Evolutionary conservation across 805 yeast genomes (phyloP), one percentile per base, ranked within the genome.

Genomic region (Metschnikowia orientalis): DNA sequence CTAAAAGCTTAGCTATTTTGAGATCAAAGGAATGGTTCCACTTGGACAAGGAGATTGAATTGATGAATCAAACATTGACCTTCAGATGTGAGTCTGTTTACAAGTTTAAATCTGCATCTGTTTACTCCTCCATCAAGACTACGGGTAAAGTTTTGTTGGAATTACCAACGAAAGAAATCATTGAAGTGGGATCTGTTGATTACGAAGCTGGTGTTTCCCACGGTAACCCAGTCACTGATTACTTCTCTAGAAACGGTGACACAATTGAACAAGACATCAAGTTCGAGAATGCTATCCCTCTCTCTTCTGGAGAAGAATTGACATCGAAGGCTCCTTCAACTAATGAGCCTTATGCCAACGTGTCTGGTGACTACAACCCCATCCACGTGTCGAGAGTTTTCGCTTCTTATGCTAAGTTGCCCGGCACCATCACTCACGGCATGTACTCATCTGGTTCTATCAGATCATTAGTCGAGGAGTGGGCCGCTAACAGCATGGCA

Each of bases 371-470:
- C 64, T 90, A 76, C 78, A 92, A 92, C 64, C 98, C 99, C 42
- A 92, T 92, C 52, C 99, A 92, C 60, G 97, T 94, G 41, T 84
- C 95, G 21, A 81, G 95, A 57, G 92, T 87, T 32, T 92, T 92
- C 64, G 89, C 98, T 36, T 73, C 79, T 42, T 92, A 92, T 58
- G 97, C 95, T 27, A 79, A 79, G 54, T 73, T 92, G 55, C 96
- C 96, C 39, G 98, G 98, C 48, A 92, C 97, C 23, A 92, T 92
- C 53, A 92, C 98, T 22, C 98, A 94, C 56, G 99, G 99, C 59
- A 94, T 92, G 99, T 94, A 77, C 74, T 85, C 97, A 13, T 84
- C 95, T 56, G 98, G 97, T 42, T 75, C 95, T 43, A 90, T 89
- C 48, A 82, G 98, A 71, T 78, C 94, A 20, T 75, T 88, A 57